Base-by-base conservation (phyloP, 148 eudicot genomes). In the Bassia scoparia region DNA sequence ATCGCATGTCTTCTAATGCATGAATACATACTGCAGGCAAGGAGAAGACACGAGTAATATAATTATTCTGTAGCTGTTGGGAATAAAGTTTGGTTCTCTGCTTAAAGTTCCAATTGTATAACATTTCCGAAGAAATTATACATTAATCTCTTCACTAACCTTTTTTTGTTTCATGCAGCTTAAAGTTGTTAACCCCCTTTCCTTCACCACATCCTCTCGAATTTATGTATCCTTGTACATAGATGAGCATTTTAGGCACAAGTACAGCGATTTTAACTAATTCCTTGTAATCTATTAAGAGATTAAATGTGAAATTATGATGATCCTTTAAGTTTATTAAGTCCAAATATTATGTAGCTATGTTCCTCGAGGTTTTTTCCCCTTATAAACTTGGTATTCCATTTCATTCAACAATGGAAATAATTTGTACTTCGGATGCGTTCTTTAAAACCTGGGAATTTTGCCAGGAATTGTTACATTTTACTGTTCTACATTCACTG, bases 11-110 rank as follows among this genome's bases (percentile, higher is more conserved):
- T 41, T 37, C 78, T 81, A 48, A 77, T 64, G 62, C 61, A 34
- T 35, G 33, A 14, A 35, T 46, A 38, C 66, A 52, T 77, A 43
- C 72, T 85, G 72, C 70, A 92, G 97, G 97, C 52, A 92, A 89
- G 80, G 95, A 89, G 84, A 86, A 85, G 86, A 83, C 74, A 26
- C 84, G 84, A 26, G 81, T 74, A 75, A 74, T 74, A 41, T 87
- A 83, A 84, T 2, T 18, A n/a, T 41, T 55, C 18, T 16, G 18
- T 21, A 34, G 59, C 58, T 52, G 33, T 46, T 41, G 71, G 55
- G 37, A 24, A 56, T 67, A 29, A 15, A 66, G 27, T 29, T 29
- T 33, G 18, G 63, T 35, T 23, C 38, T 12, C 30, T 24, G 38
- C 17, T 34, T 48, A 44, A n/a, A 43, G 30, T 37, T 44, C 20